phyloP scores from a whole-genome alignment of 23 red algal genomes.

The Gracilaria gracilis region DNA sequence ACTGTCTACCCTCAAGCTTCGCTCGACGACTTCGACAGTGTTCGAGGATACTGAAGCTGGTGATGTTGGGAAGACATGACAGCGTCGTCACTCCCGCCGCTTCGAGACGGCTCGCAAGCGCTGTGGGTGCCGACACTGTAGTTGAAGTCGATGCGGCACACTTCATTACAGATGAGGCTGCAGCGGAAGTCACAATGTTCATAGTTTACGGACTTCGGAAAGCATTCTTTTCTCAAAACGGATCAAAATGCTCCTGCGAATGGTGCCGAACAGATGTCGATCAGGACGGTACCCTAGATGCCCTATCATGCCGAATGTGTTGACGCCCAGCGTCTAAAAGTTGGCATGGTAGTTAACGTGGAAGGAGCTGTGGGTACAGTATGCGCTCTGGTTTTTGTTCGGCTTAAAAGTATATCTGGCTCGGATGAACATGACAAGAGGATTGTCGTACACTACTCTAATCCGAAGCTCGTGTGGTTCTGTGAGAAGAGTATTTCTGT shows the following conservation, averaged over 20 bases:
- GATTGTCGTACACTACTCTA: background rate
- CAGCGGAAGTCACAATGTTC: conserved; percentile 56
- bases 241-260: conserved; percentile 27
- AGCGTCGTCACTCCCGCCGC: conserved; percentile 71
- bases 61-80: conserved; percentile 70
- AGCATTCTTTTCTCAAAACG: conserved; percentile 56
- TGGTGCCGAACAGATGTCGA: conserved; percentile 45
- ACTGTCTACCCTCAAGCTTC: conserved; percentile 40
- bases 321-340: background rate
- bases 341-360: background rate
- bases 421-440: background rate
- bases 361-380: background rate
- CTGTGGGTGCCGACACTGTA: conserved; percentile 60
- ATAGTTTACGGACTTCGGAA: conserved; percentile 56
- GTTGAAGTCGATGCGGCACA: conserved; percentile 74
- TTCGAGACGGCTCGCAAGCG: conserved; percentile 53
- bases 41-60: conserved; percentile 52
- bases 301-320: conserved; percentile 42
- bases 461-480: background rate
- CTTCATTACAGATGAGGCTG: conserved; percentile 79
- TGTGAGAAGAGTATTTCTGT: background rate
- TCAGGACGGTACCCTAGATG: background rate
- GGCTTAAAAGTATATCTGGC: background rate
- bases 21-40: conserved; percentile 30
- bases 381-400: background rate